A percentile compares a stretch with the other conserved stretches of the same genome.
Evolutionary conservation across 2,329 filamentous ascomycete species (phyloP).

Genomic region (Xylariaceae sp.): DNA sequence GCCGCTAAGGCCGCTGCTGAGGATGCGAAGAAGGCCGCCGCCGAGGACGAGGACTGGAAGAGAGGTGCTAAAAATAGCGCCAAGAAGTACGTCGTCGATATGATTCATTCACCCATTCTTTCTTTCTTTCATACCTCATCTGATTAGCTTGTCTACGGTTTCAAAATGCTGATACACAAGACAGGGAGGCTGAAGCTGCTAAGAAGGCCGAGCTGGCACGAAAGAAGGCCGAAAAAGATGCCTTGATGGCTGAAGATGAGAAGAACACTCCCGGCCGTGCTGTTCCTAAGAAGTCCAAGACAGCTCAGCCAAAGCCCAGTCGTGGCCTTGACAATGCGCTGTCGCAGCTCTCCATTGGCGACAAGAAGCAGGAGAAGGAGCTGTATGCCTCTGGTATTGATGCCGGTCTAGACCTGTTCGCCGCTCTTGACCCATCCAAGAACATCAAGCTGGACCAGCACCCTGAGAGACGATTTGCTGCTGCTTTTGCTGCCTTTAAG

Average conservation of each 20-base stretch:
- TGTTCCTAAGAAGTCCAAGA: constrained; percentile 62
- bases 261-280: constrained; percentile 53
- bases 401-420: constrained; percentile 83
- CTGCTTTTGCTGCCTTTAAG: constrained; percentile 77
- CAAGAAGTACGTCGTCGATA: constrained; percentile 66
- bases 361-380: constrained; percentile 41
- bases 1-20: constrained; percentile 71
- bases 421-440: constrained; percentile 49
- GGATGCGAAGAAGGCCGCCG: constrained; percentile 58
- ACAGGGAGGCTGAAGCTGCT: constrained; percentile 74
- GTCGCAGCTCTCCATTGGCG: constrained; percentile 53
- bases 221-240: constrained; percentile 90
- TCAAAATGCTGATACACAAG: background rate
- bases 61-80: constrained; percentile 78
- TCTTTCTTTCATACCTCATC: background rate
- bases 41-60: constrained; percentile 71
- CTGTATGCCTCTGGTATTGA: constrained; percentile 87
- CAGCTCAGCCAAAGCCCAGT: constrained; percentile 54
- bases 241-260: constrained; percentile 78
- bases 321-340: constrained; percentile 37
- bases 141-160: background rate
- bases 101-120: background rate
- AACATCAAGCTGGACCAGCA: constrained; percentile 75
- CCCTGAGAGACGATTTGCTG: constrained; percentile 72
- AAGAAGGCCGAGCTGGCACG: constrained; percentile 77